Conservation (phyloP, 2,329 filamentous ascomycete species). For the Nigrograna mackinnonii region DNA sequence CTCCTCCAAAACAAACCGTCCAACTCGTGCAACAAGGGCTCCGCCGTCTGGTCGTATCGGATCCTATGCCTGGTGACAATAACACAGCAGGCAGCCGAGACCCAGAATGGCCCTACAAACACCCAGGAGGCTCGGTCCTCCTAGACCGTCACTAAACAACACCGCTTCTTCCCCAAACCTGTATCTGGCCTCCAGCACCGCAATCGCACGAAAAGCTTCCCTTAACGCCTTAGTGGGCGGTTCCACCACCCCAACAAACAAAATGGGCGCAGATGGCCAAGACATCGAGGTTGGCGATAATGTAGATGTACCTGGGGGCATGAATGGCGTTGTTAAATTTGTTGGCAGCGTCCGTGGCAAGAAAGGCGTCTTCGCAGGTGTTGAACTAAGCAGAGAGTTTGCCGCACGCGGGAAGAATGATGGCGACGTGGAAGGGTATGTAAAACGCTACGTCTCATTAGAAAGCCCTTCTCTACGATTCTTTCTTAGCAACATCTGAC, state of each 20-base stretch:
- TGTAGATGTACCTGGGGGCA: conserved; percentile 91
- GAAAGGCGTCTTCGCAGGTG: conserved; percentile 87
- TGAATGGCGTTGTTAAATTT: conserved; percentile 89
- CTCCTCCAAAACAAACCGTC: too few relatives aligned
- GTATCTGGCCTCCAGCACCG: conserved; percentile 42
- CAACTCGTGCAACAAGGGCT: conserved; percentile 2
- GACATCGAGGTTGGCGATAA: conserved; percentile 76
- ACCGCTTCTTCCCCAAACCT: conserved; percentile 49
- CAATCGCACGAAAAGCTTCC: conserved; percentile 70
- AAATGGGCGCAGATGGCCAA: conserved; percentile 49
- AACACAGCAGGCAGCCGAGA: conserved; percentile 16
- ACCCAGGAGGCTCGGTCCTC: conserved; percentile 40
- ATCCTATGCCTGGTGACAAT: conserved; percentile 2
- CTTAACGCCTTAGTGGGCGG: conserved; percentile 67
- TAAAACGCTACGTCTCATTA: conserved; percentile 2
- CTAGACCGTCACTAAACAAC: conserved; percentile 45
- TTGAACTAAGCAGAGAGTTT: conserved; percentile 83
- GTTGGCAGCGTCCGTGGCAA: conserved; percentile 86
- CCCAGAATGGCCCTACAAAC: conserved; percentile 46
- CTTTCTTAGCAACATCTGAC: too few relatives aligned
- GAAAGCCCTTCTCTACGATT: background rate
- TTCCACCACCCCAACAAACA: conserved; percentile 45
- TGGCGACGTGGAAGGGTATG: conserved; percentile 92
- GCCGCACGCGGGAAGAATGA: conserved; percentile 89
- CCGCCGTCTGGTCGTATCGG: too few relatives aligned